Base-by-base conservation (phyloP, 129 eudicot species). In the Tanacetum coccineum region DNA sequence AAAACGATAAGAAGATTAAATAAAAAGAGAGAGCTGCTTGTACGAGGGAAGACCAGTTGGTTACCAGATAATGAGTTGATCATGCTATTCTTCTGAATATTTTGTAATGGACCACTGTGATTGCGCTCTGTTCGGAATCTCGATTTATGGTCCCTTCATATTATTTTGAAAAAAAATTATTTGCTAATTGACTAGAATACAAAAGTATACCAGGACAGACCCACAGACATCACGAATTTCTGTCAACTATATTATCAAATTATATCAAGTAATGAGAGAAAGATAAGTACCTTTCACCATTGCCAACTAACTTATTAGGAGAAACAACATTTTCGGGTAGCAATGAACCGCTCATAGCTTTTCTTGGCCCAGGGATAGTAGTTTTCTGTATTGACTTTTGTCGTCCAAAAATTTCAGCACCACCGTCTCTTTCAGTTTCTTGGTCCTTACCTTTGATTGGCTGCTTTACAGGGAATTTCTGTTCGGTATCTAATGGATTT, bases 91-190 rank as follows among this genome's bases (percentile, higher is more conserved):
- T 80, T 91, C 64, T 78, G 92, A 50, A 87, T 83, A 78, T 69
- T 47, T 68, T 80, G 91, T 59, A 91, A 60, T 18, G 97, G 91
- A 64, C 96, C 96, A 73, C 97, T 91, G 66, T 74, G 76, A 76
- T 75, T 87, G 50, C 94, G 81, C 22, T 87, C 96, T 51, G 66
- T 14, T 53, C 65, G 94, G 36, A 66, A 70, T 63, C 79, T 84
- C 32, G 70, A 79, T 59, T 62, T 44, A 81, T 63, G 69, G 26
- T 86, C 97, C 97, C 95, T 89, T 58, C 78, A 87, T 25, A 64
- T 40, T 49, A 59, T 9, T 32, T 32, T 20, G 62, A 74, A 21
- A 44, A 46, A 47, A 65, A 52, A 50, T 68, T 71, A 73, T 47
- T 46, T 46, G 59, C 59, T 32, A 70, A 17, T 58, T 60, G 3